These are phyloP conservation scores for Henningerozyma blattae DNA, from an alignment of 805 yeast genomes.

Conservation along the genomic window DNA sequence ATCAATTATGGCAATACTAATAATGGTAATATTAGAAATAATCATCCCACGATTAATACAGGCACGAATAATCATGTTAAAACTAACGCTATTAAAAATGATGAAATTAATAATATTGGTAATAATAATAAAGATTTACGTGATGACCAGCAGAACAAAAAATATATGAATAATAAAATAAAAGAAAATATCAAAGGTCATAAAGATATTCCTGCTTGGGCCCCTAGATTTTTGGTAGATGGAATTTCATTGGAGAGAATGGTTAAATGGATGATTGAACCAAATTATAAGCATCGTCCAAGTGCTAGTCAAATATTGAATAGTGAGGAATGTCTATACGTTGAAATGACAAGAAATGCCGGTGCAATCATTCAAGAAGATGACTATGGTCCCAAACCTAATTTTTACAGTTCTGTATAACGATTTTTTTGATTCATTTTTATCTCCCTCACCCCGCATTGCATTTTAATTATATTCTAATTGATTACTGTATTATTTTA, in stretches of 20 bases:
- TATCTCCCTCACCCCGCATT: no score
- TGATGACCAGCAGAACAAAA: not conserved
- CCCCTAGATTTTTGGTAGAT: conserved; percentile 72
- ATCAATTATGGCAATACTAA: conserved; percentile 13
- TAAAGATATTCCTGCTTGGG: conserved; percentile 59
- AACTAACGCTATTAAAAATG: not conserved
- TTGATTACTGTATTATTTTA: no score
- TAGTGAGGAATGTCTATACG: conserved; percentile 61
- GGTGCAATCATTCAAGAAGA: conserved; percentile 96
- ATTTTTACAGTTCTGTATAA: conserved; percentile 15
- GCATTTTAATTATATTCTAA: no score
- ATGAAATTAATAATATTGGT: no score
- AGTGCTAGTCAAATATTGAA: conserved; percentile 59
- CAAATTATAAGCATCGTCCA: conserved; percentile 73
- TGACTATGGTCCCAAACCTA: conserved; percentile 78
- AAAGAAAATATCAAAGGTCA: not conserved
- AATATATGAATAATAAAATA: not conserved
- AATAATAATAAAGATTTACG: not conserved
- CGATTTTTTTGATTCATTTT: no score
- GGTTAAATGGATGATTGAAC: conserved; percentile 83
- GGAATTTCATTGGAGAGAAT: conserved; percentile 63
- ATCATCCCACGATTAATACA: conserved; percentile 1
- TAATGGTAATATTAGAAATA: conserved; percentile 7
- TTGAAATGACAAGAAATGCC: conserved; percentile 71
- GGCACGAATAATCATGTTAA: not conserved